These are phyloP conservation scores for Erysiphe pulchra DNA, from an alignment of 2,329 filamentous ascomycete species.

Conservation along the genomic window DNA sequence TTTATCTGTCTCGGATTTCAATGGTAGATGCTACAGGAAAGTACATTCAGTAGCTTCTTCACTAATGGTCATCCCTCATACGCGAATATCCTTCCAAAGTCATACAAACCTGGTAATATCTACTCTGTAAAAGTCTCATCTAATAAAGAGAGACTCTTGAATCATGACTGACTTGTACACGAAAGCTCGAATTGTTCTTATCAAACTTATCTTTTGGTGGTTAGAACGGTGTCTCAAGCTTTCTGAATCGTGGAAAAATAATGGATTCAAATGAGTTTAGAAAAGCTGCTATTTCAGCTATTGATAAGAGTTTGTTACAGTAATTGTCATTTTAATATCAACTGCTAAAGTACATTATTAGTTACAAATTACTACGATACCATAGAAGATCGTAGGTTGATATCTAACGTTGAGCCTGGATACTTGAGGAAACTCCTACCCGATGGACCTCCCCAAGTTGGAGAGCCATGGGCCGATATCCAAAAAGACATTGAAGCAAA, in stretches of 20 bases:
- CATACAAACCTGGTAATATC: too few relatives aligned
- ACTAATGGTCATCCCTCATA: too few relatives aligned
- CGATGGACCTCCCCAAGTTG: conserved; percentile 31
- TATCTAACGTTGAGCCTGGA: conserved; percentile 58
- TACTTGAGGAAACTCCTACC: conserved; percentile 68
- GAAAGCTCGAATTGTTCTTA: too few relatives aligned
- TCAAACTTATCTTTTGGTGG: too few relatives aligned
- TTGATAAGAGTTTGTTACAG: conserved; percentile 49
- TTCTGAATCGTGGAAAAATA: not conserved
- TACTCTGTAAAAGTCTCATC: too few relatives aligned
- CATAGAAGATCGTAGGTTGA: conserved; percentile 41
- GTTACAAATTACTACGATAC: conserved; percentile 67
- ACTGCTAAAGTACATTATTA: conserved; percentile 15
- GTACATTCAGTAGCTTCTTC: too few relatives aligned
- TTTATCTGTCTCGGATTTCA: too few relatives aligned
- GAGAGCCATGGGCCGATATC: conserved; percentile 54
- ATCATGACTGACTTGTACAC: too few relatives aligned
- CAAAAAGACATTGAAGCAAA: conserved; percentile 61
- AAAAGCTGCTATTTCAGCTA: conserved; percentile 46
- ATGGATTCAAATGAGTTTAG: conserved; percentile 69
- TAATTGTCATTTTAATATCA: not conserved
- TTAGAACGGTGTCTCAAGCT: too few relatives aligned
- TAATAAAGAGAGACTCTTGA: too few relatives aligned
- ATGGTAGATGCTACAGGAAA: too few relatives aligned
- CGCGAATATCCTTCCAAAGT: too few relatives aligned